phyloP scores from a whole-genome alignment of 2,329 filamentous ascomycete genomes.

The Chaetomiaceae sp. region DNA sequence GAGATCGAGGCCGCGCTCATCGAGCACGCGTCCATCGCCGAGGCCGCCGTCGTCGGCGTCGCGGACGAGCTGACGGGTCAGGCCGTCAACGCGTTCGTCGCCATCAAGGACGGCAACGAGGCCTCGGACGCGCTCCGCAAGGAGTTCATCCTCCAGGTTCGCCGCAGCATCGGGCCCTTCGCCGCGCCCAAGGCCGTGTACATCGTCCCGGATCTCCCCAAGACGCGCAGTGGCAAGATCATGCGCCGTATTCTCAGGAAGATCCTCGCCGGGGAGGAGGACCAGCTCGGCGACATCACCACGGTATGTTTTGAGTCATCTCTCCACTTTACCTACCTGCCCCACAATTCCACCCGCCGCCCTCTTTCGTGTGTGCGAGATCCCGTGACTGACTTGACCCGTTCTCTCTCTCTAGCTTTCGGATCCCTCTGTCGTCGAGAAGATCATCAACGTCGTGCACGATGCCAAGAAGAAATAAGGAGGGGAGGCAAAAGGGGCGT shows the following conservation, averaged over 20 bases:
- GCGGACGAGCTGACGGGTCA: slow-evolving; percentile 92
- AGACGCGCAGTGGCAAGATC: slow-evolving; percentile 97
- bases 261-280: slow-evolving; percentile 95
- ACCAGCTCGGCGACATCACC: slow-evolving; percentile 87
- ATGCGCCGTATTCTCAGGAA: slow-evolving; percentile 96
- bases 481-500: no score
- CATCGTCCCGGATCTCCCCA: slow-evolving; percentile 88
- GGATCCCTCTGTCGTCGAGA: slow-evolving; percentile 82
- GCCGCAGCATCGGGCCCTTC: slow-evolving; percentile 96
- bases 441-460: slow-evolving; percentile 81
- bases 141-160: slow-evolving; percentile 88
- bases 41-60: slow-evolving; percentile 93
- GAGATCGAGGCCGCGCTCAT: slow-evolving; percentile 97
- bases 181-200: slow-evolving; percentile 92
- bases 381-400: slow-evolving; percentile 14
- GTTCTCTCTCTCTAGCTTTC: slow-evolving; percentile 59
- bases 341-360: slow-evolving; percentile 3
- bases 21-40: slow-evolving; percentile 83
- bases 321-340: no score
- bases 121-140: slow-evolving; percentile 77
- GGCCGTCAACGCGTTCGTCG: slow-evolving; percentile 93
- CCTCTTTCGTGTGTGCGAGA: slow-evolving; percentile 2
- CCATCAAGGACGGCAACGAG: slow-evolving; percentile 81
- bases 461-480: slow-evolving; percentile 50
- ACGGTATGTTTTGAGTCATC: slow-evolving; percentile 68